These are phyloP conservation scores for Aspergillus aculeatinus DNA, from an alignment of 2,329 filamentous ascomycete species.

Conservation along the genomic window DNA sequence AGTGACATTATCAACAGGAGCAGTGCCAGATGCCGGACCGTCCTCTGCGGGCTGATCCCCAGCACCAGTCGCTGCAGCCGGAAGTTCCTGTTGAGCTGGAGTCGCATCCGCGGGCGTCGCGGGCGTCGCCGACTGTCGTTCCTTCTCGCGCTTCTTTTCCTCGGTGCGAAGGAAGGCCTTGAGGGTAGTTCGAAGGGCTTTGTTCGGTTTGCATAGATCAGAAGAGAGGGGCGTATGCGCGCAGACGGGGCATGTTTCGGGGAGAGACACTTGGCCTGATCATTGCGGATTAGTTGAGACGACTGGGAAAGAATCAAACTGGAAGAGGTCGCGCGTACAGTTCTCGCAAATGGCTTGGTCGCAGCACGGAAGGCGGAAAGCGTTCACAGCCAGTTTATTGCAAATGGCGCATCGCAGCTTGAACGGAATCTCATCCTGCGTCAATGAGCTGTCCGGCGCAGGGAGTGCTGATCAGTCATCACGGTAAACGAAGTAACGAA, in stretches of 20 bases:
- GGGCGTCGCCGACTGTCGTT: slow-evolving; percentile 44
- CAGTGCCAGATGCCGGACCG: slow-evolving; percentile 7
- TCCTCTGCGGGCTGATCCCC: slow-evolving; percentile 15
- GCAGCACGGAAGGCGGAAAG: slow-evolving; percentile 89
- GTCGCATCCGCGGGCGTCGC: slow-evolving; percentile 26
- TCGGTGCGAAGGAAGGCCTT: slow-evolving; percentile 87
- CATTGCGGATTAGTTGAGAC: neutral
- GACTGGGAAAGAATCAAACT: neutral
- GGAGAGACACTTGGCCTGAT: slow-evolving; percentile 71
- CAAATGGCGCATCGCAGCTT: slow-evolving; percentile 94
- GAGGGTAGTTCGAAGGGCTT: slow-evolving; percentile 86
- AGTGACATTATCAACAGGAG: slow-evolving; percentile 12
- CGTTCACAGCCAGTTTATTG: slow-evolving; percentile 85
- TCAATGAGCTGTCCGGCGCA: slow-evolving; percentile 60
- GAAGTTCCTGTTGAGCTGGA: slow-evolving; percentile 15
- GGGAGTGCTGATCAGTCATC: neutral
- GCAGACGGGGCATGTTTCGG: slow-evolving; percentile 85
- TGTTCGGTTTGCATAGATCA: slow-evolving; percentile 84
- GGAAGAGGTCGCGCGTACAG: slow-evolving; percentile 63
- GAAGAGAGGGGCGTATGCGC: slow-evolving; percentile 84
- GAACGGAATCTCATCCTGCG: slow-evolving; percentile 84
- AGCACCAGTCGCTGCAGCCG: slow-evolving; percentile 19
- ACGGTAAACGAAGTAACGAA: neutral
- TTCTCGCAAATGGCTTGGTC: slow-evolving; percentile 90
- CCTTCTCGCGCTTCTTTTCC: slow-evolving; percentile 80